Evolutionary conservation across 2,329 filamentous ascomycete species (phyloP).

Genomic region (Stagonosporopsis rhizophila): DNA sequence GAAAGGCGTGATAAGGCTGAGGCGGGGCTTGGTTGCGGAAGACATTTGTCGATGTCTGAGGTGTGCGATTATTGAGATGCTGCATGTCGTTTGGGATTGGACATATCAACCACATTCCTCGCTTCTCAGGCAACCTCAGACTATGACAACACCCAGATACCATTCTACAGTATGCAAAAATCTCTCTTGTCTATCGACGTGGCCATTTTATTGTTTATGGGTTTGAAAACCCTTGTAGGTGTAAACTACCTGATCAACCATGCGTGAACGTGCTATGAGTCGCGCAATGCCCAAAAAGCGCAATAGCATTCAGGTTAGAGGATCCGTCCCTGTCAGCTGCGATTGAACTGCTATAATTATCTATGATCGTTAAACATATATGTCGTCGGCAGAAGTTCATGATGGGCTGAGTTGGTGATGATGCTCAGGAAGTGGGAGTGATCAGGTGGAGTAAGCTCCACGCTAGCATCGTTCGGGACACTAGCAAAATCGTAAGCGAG

Average conservation of each 20-base stretch:
- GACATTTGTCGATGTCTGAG: neutral
- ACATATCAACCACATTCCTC: constrained; percentile 4
- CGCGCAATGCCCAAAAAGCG: neutral
- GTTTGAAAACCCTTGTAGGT: neutral
- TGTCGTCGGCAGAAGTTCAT: neutral
- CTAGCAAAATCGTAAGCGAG: constrained; percentile 2
- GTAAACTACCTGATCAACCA: neutral
- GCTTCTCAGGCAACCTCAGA: constrained; percentile 7
- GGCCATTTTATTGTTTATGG: neutral
- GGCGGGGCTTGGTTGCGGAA: constrained; percentile 13
- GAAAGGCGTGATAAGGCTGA: constrained; percentile 9
- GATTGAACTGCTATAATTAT: neutral
- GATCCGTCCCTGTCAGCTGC: neutral
- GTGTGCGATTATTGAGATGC: neutral
- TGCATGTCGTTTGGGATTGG: neutral
- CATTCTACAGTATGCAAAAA: neutral
- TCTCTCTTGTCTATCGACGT: neutral
- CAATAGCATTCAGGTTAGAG: neutral
- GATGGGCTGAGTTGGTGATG: neutral
- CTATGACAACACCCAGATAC: neutral
- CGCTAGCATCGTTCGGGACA: neutral
- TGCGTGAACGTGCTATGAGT: neutral
- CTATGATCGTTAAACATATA: neutral
- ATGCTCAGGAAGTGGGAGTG: neutral
- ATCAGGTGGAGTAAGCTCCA: neutral